Percentiles rank a stretch among this genome's conserved stretches.
Conservation (phyloP, 1,139 yeast genomes). For the Hyphopichia buzzinii region DNA sequence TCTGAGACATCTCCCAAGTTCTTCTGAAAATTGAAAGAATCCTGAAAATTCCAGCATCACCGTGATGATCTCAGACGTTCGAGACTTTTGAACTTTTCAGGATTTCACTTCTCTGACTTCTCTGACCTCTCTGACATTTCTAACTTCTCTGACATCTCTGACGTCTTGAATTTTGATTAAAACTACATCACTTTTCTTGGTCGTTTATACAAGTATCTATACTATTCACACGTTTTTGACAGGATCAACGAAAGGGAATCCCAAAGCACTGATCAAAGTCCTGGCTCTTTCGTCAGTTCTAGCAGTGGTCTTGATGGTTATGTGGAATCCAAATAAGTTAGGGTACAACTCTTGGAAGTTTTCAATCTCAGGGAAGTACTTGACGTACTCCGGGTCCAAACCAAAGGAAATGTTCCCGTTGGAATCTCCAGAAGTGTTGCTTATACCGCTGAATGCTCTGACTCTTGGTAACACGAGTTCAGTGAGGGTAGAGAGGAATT, state of each 20-base stretch:
- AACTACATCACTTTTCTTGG: no score
- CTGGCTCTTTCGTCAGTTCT: slow-evolving; percentile 93
- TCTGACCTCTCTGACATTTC: no score
- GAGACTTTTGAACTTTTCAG: no score
- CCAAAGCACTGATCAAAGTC: slow-evolving; percentile 75
- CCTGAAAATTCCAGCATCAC: no score
- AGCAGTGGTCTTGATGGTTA: slow-evolving; percentile 84
- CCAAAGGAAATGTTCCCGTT: slow-evolving; percentile 89
- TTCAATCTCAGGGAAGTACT: slow-evolving; percentile 90
- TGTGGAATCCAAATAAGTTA: slow-evolving; percentile 78
- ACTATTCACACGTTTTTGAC: slow-evolving; percentile 4
- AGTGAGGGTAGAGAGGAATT: slow-evolving; percentile 79
- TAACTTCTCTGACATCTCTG: no score
- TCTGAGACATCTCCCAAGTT: no score
- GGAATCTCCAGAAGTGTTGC: slow-evolving; percentile 75
- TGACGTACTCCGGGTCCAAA: slow-evolving; percentile 70
- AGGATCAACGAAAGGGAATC: slow-evolving; percentile 62
- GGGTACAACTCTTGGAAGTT: slow-evolving; percentile 91
- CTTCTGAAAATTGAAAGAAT: no score
- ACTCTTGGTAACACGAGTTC: slow-evolving; percentile 93
- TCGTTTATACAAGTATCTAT: neutral
- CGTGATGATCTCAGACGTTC: no score
- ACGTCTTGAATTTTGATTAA: no score
- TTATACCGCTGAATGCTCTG: slow-evolving; percentile 81
- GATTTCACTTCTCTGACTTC: no score